phyloP scores from a whole-genome alignment of 192 early-diverging fungal species.

The Podila minutissima region DNA sequence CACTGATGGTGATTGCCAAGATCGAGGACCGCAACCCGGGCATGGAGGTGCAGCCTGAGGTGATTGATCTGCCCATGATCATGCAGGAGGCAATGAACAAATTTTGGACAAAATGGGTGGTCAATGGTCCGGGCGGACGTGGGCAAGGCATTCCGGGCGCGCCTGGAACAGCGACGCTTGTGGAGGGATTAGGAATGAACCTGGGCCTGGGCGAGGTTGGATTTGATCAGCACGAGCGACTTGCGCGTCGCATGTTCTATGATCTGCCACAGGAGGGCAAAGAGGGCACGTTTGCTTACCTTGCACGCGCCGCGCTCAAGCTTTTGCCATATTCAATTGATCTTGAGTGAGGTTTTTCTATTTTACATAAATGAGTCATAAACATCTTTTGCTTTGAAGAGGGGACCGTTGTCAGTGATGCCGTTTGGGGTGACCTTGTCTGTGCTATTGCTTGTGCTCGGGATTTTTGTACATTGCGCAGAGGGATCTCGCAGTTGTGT shows the following conservation, averaged over 20 bases:
- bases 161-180: neutral
- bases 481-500: no score
- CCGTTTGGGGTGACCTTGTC: no score
- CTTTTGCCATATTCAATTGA: constrained; percentile 53
- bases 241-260: constrained; percentile 82
- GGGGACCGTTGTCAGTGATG: no score
- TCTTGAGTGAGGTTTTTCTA: constrained; percentile 11
- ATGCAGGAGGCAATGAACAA: constrained; percentile 71
- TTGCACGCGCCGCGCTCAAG: constrained; percentile 60
- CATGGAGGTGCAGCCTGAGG: constrained; percentile 52
- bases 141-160: constrained; percentile 30
- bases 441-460: no score
- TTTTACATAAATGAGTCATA: neutral
- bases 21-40: constrained; percentile 75
- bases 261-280: constrained; percentile 75
- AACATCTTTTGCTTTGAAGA: no score
- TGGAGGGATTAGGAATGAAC: neutral
- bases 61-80: constrained; percentile 68
- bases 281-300: constrained; percentile 73
- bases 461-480: no score
- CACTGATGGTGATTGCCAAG: constrained; percentile 73
- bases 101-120: constrained; percentile 80
- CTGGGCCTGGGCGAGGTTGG: constrained; percentile 44
- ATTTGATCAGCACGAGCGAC: constrained; percentile 69
- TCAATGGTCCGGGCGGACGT: constrained; percentile 42